Evolutionary conservation across 169 alveolate genomes (phyloP), one percentile per base, ranked within the genome.

Genomic region (Ophryocystis elektroscirrha): DNA sequence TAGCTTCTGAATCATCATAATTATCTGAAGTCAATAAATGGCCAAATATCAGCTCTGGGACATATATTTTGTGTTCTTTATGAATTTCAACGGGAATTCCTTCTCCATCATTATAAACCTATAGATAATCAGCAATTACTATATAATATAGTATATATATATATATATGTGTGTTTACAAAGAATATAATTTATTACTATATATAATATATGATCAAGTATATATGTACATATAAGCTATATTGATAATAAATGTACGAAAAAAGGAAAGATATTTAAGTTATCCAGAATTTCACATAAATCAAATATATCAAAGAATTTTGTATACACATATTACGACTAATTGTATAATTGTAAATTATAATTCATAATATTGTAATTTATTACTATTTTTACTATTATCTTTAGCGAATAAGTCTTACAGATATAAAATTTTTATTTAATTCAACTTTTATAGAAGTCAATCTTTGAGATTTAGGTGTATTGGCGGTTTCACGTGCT

Each of bases 31-130:
- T 92, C 57, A 92, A 76, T 51, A 95, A 68, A 60, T 91, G 79
- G 47, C 99, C 99, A 67, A 94, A 92, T 46, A 92, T 84, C 65
- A 94, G 67, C 71, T 91, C 96, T 28, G 99, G 97, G 0, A 91
- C 96, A 67, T 90, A 91, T 41, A 89, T 80, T 38, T 86, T 74
- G 57, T 89, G 88, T 53, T 86, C 96, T 67, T 86, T 80, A 74
- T 91, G 98, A 18, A 94, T 85, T 58, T 78, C 70, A 4, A 67
- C 64, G 16, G 96, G 96, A 15, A 89, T 78, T 3, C 90, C 86
- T 39, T 58, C 41, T 43, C 96, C 96, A 61, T 83, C 83, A 73
- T 86, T 86, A 60, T 65, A 68, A 2, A 86, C 79, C 15, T 71
- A 47, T 15, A 81, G 78, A 30, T 30, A 47, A 32, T 67, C 68